Percentiles rank a stretch among this genome's conserved stretches.
Evolutionary conservation across 2,329 filamentous ascomycete genomes (phyloP).

Genomic region (Anisogramma anomala): DNA sequence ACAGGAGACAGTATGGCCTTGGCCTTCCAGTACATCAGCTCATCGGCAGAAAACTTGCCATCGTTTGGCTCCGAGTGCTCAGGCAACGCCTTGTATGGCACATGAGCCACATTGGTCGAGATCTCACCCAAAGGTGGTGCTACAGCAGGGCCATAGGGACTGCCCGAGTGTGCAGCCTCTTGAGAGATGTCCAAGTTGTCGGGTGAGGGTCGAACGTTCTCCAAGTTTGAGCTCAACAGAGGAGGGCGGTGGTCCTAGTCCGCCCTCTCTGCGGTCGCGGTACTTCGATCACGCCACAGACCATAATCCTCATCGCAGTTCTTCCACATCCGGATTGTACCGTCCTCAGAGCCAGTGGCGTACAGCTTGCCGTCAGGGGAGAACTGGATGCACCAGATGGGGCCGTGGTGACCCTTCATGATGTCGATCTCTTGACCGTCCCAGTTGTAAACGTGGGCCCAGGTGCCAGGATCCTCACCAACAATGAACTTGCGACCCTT

Average conservation of each 20-base stretch:
- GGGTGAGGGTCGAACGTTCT: constrained; percentile 8
- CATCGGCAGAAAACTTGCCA: not conserved
- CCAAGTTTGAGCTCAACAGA: constrained; percentile 9
- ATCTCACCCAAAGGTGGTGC: constrained; percentile 9
- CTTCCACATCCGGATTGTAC: constrained; percentile 88
- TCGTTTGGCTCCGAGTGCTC: constrained; percentile 4
- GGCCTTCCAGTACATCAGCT: constrained; percentile 4
- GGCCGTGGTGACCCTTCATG: constrained; percentile 93
- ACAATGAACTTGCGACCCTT: constrained; percentile 75
- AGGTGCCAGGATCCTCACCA: constrained; percentile 83
- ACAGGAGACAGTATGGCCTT: constrained; percentile 12
- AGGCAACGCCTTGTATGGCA: constrained; percentile 3
- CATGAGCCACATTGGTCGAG: constrained; percentile 12
- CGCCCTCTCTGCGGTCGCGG: constrained; percentile 15
- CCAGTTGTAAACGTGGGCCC: constrained; percentile 90
- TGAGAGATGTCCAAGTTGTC: not conserved
- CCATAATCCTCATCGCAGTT: constrained; percentile 56
- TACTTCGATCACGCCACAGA: constrained; percentile 45
- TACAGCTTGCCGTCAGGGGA: constrained; percentile 94
- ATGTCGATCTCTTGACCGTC: constrained; percentile 78
- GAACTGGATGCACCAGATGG: constrained; percentile 92
- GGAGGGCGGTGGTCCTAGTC: constrained; percentile 13
- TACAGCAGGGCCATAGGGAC: not conserved
- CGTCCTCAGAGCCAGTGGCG: constrained; percentile 91
- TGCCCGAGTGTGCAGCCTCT: not conserved